Evolutionary conservation across 768 basidiomycete species (phyloP).

Genomic region (Mycena epipterygia): DNA sequence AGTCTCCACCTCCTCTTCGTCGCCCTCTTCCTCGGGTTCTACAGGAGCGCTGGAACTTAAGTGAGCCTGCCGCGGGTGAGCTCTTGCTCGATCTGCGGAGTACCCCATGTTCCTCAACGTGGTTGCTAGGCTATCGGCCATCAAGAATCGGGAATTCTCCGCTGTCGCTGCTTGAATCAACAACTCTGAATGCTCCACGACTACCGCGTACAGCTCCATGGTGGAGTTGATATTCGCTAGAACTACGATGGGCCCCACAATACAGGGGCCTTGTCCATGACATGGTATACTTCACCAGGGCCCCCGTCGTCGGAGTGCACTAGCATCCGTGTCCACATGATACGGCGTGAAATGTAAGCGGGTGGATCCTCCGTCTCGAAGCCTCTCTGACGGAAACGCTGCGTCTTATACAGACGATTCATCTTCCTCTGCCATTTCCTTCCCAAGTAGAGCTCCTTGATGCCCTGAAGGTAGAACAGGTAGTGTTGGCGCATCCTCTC

Average conservation of each 20-base stretch:
- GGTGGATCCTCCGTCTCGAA: not conserved
- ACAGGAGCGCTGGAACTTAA: not conserved
- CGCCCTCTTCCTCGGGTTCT: too few species aligned
- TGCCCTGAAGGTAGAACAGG: not conserved
- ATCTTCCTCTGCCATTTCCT: not conserved
- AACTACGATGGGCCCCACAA: not conserved
- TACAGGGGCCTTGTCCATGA: conserved; percentile 7
- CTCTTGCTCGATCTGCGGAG: not conserved
- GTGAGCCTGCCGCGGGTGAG: not conserved
- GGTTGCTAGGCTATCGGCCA: not conserved
- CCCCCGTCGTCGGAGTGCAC: not conserved
- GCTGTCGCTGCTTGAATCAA: not conserved
- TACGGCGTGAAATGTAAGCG: not conserved
- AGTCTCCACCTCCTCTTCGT: too few species aligned
- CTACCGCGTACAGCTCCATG: not conserved
- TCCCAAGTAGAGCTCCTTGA: not conserved
- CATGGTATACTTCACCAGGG: not conserved
- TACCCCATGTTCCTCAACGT: not conserved
- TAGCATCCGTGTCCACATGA: conserved; percentile 4
- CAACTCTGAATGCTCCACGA: not conserved
- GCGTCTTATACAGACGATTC: not conserved
- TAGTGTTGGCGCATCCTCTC: not conserved
- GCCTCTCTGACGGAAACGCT: not conserved
- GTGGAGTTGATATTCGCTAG: not conserved
- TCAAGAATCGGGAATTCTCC: not conserved